Base-by-base conservation (phyloP, 2,329 filamentous ascomycete species). In the Aspergillus tanneri region DNA sequence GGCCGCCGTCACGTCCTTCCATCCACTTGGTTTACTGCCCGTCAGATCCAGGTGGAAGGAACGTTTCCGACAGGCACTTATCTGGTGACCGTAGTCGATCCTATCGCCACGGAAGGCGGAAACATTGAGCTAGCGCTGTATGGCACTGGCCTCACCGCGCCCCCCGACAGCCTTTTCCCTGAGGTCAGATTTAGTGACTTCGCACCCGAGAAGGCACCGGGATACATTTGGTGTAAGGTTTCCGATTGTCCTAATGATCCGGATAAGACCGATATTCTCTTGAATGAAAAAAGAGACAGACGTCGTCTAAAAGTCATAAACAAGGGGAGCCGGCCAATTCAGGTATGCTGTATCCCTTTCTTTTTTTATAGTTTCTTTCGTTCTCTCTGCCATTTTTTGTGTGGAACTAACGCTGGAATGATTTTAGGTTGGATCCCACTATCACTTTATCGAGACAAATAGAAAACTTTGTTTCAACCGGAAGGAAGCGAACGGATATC, bases 401-500 rank as follows among this genome's bases (percentile, higher is more conserved):
- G n/a, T n/a, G n/a, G n/a, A n/a, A n/a, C n/a, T n/a, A n/a, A n/a
- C n/a, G n/a, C n/a, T n/a, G n/a, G 27, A 42, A n/a, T n/a, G 45
- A 27, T 3, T 59, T 23, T 10, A 84, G 80, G 78, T 88, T 50
- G 92, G 92, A 24, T 95, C 90, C 24, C 92, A 97, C 72, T 97
- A 96, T 69, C 92, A 96, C 72, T 95, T 97, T 67, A 83, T 95
- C 63, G 92, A 97, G 74, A 87, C 85, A n/a, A 97, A 97, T 70
- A 88, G 90, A 0, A 83, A 88, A 67, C 79, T 97, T 41, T 82
- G 88, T 53, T 97, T 97, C 67, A 92, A 97, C 71, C 88, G 92
- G 22, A 74, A 82, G 40, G 83, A 82, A 57, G 83, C 90, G 1
- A 92, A 93, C 62, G 92, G 92, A 4, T 95, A 83, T 71, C 82